These are phyloP conservation scores for Gracilaria gracilis DNA, from an alignment of 23 red algal genomes.

Conservation along the genomic window DNA sequence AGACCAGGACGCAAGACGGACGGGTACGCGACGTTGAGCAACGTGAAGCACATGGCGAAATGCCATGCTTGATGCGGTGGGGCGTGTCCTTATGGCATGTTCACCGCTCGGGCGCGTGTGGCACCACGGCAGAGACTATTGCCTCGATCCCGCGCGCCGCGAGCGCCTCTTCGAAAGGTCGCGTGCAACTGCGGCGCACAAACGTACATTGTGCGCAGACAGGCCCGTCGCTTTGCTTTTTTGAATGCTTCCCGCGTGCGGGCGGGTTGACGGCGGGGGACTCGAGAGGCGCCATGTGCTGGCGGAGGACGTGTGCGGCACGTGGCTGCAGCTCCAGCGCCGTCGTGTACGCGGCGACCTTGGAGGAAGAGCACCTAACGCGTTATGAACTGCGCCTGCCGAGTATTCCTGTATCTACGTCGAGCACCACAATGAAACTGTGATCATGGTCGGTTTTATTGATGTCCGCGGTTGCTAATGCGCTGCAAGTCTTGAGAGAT, in stretches of 20 bases:
- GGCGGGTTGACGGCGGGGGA: not conserved
- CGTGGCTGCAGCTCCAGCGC: not conserved
- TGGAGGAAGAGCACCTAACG: not conserved
- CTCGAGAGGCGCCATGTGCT: not conserved
- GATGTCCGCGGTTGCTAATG: not conserved
- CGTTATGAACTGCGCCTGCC: not conserved
- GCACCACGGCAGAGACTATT: not conserved
- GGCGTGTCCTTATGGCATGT: not conserved
- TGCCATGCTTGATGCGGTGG: not conserved
- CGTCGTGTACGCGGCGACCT: not conserved
- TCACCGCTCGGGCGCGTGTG: not conserved
- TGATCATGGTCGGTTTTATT: not conserved
- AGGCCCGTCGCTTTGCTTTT: not conserved
- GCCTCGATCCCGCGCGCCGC: conserved; percentile 19
- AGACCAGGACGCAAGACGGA: not conserved
- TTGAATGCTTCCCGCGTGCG: conserved; percentile 9
- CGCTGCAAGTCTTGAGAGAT: not conserved
- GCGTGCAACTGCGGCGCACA: not conserved
- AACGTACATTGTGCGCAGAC: not conserved
- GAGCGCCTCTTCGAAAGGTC: conserved; percentile 9
- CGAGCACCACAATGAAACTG: not conserved
- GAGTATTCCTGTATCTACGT: not conserved
- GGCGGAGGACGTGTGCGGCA: not conserved
- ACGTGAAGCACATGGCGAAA: not conserved
- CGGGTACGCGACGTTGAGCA: not conserved